Evolutionary conservation across 139 green algal genomes (phyloP), one percentile per base, ranked within the genome.

Genomic region (Tetradesmus obliquus): DNA sequence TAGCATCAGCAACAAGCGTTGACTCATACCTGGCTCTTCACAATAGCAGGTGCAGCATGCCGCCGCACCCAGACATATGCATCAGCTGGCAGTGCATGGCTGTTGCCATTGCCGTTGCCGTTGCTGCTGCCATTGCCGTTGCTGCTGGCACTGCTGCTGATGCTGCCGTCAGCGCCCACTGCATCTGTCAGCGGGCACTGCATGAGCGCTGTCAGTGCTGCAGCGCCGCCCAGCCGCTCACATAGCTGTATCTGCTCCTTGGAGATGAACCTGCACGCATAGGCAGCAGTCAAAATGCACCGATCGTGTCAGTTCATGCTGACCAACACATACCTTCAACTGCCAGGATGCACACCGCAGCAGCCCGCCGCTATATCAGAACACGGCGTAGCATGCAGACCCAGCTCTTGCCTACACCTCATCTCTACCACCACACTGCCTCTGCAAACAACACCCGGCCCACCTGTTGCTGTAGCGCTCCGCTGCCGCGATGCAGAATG

Each of bases 401-500:
- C 32, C 32, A 45, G 32, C 32, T 45, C 32, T 45, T 45, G 32
- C 32, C 32, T 45, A 45, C 32, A 45, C 32, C 32, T 45, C 32
- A 45, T 45, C 32, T 45, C 32, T 45, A 45, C 32, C 32, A 45
- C 32, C 53, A 53, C 45, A 66, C 20, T 19, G 45, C 1, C 15
- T 58, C 66, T 8, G 20, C 66, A 13, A 17, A 8, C 87, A 84
- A 84, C 13, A 24, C 1, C 5, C 8, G 7, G 10, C 88, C 53
- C 58, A 92, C 83, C 86, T 91, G 89, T 97, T 97, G 86, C 82
- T 94, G 91, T 95, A 95, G 12, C 96, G 91, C 92, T 97, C 95
- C 15, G 95, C 96, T 85, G 97, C 90, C 32, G 93, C 95, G 7
- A 97, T 96, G 86, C 93, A 95, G 88, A 96, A 93, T 3, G 95